Evolutionary conservation across 2,329 filamentous ascomycete genomes (phyloP).

Genomic region (Epicoccum sorghinum): DNA sequence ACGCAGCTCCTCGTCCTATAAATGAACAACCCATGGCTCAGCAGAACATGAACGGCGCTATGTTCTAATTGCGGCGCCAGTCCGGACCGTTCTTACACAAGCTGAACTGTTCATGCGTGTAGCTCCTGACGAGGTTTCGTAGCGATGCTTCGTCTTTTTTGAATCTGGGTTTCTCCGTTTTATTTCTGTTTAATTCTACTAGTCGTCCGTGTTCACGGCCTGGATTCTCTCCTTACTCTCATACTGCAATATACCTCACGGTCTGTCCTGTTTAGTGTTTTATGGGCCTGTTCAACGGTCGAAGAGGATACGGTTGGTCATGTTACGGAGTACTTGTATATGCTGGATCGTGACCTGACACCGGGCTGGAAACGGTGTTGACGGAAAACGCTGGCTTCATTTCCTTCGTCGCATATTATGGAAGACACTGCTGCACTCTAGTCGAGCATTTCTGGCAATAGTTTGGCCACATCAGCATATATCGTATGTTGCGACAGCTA

Average conservation of each 20-base stretch:
- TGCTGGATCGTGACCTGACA: constrained; percentile 35
- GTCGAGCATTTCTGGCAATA: constrained; percentile 1
- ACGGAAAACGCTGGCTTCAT: constrained; percentile 13
- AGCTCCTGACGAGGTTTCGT: background rate
- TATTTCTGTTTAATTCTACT: constrained; percentile 22
- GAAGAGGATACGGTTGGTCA: constrained; percentile 6
- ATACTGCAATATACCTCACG: constrained; percentile 44
- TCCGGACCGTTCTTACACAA: background rate
- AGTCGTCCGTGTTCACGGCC: constrained; percentile 25
- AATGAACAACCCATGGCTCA: constrained; percentile 28
- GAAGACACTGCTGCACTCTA: constrained; percentile 2
- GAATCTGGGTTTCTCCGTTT: background rate
- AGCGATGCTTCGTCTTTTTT: background rate
- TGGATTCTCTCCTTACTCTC: constrained; percentile 18
- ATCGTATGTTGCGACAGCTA: constrained; percentile 1
- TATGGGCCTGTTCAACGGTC: constrained; percentile 2
- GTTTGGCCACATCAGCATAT: constrained; percentile 1
- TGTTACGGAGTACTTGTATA: constrained; percentile 8
- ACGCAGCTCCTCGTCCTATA: constrained; percentile 39
- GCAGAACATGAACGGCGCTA: constrained; percentile 42
- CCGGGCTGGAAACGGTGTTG: constrained; percentile 39
- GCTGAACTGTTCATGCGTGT: background rate
- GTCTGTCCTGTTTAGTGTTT: constrained; percentile 11
- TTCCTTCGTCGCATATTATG: constrained; percentile 1
- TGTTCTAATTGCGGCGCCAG: constrained; percentile 35